Base-by-base conservation (phyloP, 176 grass and related monocot species). In the Oryza brachyantha region DNA sequence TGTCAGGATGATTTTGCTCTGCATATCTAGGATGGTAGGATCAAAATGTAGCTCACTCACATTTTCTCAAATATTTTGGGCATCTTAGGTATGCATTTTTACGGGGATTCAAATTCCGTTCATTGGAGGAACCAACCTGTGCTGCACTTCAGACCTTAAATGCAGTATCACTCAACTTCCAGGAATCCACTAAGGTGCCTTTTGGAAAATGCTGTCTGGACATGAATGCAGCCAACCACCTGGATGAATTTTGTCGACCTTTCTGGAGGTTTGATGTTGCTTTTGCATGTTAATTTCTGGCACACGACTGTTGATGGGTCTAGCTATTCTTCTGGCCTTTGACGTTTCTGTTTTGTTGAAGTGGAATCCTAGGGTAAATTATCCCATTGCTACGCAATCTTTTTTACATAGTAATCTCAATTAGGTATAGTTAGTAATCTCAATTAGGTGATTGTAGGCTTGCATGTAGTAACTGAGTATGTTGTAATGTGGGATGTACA, bases 201-300 rank as follows among this genome's bases (percentile, higher is more conserved):
- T 79, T 39, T 34, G 34, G 8, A 48, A 63, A 36, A n/a, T 69
- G 43, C 68, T 68, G 1, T 26, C 37, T 8, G 12, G 28, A 52
- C 35, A 59, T 43, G 61, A 34, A 55, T 19, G 16, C 64, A 70
- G 55, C 77, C 64, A 62, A 52, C 65, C 10, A 73, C 45, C 58
- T 27, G 45, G 21, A 64, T 73, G 70, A 50, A 58, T 32, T 75
- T 57, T 64, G 68, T 73, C 35, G 16, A 28, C 63, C 48, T n/a
- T 85, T 45, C 63, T 9, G 21, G 24, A 38, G 64, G 10, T 36
- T 24, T 29, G 26, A 52, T 40, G 9, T 45, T 58, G 45, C 39
- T 71, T 90, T 16, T 42, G 31, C 68, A 76, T 68, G 26, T 73
- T 13, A 54, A 41, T 88, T 81, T 39, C 41, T 22, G 57, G 11